Percentiles rank a stretch among this genome's conserved stretches.
Conservation (phyloP, 805 yeast species). For the Naumovozyma baii region DNA sequence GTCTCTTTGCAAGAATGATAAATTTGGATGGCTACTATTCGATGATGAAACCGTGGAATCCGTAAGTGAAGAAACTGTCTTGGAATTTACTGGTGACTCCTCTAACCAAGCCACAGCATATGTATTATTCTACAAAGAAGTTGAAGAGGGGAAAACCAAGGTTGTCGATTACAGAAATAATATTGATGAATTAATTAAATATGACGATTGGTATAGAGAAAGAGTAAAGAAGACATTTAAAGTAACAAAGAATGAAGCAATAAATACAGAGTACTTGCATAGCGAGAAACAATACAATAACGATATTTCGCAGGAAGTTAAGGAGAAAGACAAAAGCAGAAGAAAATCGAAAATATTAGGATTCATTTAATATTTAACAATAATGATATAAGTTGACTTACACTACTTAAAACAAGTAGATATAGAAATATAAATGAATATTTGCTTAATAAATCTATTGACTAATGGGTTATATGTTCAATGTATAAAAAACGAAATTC, state of each 20-base stretch:
- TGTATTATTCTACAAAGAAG: slow-evolving; percentile 68
- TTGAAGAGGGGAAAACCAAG: slow-evolving; percentile 15
- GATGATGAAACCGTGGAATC: slow-evolving; percentile 93
- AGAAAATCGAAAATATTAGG: slow-evolving; percentile 22
- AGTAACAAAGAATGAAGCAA: background rate
- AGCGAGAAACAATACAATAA: background rate
- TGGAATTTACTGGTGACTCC: slow-evolving; percentile 79
- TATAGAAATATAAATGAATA: no score
- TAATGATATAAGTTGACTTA: no score
- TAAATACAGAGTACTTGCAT: background rate
- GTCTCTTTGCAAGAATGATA: slow-evolving; percentile 66
- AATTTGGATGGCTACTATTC: slow-evolving; percentile 80
- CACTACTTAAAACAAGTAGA: no score
- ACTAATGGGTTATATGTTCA: no score
- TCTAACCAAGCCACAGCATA: slow-evolving; percentile 89
- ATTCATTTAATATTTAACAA: slow-evolving; percentile 14
- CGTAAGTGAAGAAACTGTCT: slow-evolving; percentile 73
- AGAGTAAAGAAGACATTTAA: background rate
- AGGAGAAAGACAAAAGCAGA: slow-evolving; percentile 5
- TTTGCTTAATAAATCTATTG: no score
- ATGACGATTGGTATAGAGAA: slow-evolving; percentile 17
- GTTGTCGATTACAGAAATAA: slow-evolving; percentile 12
- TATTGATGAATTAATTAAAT: slow-evolving; percentile 15
- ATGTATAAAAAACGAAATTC: no score
- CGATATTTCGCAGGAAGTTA: background rate